Conservation (phyloP, 1,284 basidiomycete genomes). For the Austroboletus rostrupii region DNA sequence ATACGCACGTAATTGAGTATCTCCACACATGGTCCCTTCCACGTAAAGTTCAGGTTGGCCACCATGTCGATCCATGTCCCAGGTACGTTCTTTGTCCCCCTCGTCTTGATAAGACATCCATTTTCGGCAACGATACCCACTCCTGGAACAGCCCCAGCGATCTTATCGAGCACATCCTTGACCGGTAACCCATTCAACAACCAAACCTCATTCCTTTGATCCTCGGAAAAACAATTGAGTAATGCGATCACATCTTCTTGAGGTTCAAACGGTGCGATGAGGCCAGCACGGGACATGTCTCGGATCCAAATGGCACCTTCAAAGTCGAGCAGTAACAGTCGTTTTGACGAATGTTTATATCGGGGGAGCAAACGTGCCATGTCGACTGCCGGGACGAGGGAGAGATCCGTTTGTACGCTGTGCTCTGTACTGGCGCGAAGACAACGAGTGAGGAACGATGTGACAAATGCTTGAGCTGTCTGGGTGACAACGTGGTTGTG, state of each 20-base stretch:
- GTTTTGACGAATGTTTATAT: constrained; percentile 59
- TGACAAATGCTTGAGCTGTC: constrained; percentile 82
- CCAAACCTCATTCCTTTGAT: constrained; percentile 77
- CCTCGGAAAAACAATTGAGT: constrained; percentile 59
- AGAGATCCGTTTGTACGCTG: constrained; percentile 31
- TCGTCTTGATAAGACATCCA: constrained; percentile 77
- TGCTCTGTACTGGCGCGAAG: constrained; percentile 70
- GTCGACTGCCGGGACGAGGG: constrained; percentile 48
- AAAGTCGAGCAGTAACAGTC: constrained; percentile 75
- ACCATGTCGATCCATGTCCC: constrained; percentile 76
- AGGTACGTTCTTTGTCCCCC: constrained; percentile 30
- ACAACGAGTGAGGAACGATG: constrained; percentile 71
- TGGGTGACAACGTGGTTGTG: constrained; percentile 86
- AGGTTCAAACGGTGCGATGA: constrained; percentile 45
- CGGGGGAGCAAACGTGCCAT: constrained; percentile 50
- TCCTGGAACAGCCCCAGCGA: constrained; percentile 59
- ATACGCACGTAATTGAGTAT: constrained; percentile 73
- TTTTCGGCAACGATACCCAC: constrained; percentile 87
- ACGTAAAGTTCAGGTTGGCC: constrained; percentile 70
- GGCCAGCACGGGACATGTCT: too few relatives aligned
- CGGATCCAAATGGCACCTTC: constrained; percentile 74
- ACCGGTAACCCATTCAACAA: too few relatives aligned
- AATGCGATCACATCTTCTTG: constrained; percentile 54
- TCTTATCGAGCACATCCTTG: too few relatives aligned
- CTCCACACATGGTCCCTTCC: constrained; percentile 77